A percentile compares a stretch with the other conserved stretches of the same genome.
Evolutionary conservation across 2,329 filamentous ascomycete species (phyloP).

Genomic region (Capronia coronata): DNA sequence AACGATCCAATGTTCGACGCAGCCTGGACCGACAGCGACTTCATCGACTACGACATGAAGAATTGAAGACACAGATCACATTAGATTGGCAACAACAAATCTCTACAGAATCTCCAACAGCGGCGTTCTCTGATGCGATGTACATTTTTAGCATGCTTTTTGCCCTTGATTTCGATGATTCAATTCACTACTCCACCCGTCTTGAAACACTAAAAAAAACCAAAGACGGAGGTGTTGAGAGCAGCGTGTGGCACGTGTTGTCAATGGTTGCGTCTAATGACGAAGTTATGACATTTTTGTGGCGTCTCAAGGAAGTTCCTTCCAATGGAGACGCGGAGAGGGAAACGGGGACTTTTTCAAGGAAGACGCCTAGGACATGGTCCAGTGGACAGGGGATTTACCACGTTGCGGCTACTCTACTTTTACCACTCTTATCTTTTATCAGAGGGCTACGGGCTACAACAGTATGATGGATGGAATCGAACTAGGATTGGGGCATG

Average conservation of each 20-base stretch:
- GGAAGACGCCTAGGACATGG: background rate
- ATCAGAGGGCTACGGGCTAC: background rate
- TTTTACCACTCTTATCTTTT: background rate
- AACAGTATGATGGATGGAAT: background rate
- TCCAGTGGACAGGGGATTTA: background rate
- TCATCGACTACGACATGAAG: slow-evolving; percentile 23
- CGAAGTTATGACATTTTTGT: slow-evolving; percentile 10
- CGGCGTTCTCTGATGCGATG: background rate
- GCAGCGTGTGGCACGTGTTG: slow-evolving; percentile 5
- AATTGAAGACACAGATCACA: slow-evolving; percentile 7
- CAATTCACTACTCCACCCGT: slow-evolving; percentile 23
- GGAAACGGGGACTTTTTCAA: background rate
- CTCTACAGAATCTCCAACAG: background rate
- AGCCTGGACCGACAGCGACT: slow-evolving; percentile 18
- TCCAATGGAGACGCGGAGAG: background rate
- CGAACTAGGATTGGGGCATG: background rate
- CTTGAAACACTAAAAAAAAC: slow-evolving; percentile 18
- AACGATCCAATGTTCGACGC: slow-evolving; percentile 23
- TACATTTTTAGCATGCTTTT: slow-evolving; percentile 7
- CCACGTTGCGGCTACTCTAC: background rate
- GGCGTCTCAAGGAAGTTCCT: background rate
- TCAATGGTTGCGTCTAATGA: slow-evolving; percentile 5
- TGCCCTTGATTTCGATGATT: slow-evolving; percentile 3
- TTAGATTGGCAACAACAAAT: slow-evolving; percentile 6
- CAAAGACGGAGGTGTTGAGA: slow-evolving; percentile 23